These are phyloP conservation scores for Keithomyces neogunnii DNA, from an alignment of 2,329 filamentous ascomycete genomes.

Conservation along the genomic window DNA sequence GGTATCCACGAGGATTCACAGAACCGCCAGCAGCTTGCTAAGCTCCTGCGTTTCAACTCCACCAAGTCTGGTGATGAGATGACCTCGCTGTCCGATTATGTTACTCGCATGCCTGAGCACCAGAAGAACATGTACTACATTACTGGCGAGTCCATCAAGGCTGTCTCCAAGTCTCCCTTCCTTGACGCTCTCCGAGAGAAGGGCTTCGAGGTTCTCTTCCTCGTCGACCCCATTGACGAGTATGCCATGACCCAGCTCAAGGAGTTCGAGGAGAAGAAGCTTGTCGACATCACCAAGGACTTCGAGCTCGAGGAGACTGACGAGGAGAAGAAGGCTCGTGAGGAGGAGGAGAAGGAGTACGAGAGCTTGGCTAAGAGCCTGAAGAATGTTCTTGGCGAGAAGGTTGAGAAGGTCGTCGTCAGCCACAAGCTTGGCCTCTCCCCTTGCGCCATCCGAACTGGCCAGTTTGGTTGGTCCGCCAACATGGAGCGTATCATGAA, in stretches of 20 bases:
- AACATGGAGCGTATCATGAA: constrained; percentile 99
- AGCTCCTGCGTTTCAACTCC: constrained; percentile 97
- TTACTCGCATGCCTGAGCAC: constrained; percentile 99
- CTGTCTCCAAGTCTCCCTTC: constrained; percentile 97
- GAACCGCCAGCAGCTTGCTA: constrained; percentile 87
- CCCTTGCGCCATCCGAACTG: constrained; percentile 97
- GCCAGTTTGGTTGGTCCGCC: constrained; percentile 99
- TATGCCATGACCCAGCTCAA: constrained; percentile 99
- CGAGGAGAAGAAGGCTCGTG: constrained; percentile 94
- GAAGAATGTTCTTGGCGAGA: constrained; percentile 98
- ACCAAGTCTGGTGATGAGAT: constrained; percentile 97
- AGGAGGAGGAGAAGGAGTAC: constrained; percentile 97
- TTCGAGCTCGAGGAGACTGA: constrained; percentile 99
- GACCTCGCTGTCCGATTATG: constrained; percentile 93
- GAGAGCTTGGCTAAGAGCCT: constrained; percentile 91
- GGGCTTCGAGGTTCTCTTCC: constrained; percentile 98
- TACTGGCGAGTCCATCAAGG: constrained; percentile 98
- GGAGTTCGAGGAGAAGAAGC: constrained; percentile 99
- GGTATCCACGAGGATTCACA: constrained; percentile 99
- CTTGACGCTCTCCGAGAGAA: constrained; percentile 97
- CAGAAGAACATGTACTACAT: constrained; percentile 99
- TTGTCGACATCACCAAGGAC: constrained; percentile 99
- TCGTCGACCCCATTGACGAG: constrained; percentile 98
- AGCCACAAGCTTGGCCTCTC: constrained; percentile 92
- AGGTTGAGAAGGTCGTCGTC: constrained; percentile 99